Evolutionary conservation across 352 stramenopile species (phyloP).

Genomic region (Halophytophthora polymorphica): DNA sequence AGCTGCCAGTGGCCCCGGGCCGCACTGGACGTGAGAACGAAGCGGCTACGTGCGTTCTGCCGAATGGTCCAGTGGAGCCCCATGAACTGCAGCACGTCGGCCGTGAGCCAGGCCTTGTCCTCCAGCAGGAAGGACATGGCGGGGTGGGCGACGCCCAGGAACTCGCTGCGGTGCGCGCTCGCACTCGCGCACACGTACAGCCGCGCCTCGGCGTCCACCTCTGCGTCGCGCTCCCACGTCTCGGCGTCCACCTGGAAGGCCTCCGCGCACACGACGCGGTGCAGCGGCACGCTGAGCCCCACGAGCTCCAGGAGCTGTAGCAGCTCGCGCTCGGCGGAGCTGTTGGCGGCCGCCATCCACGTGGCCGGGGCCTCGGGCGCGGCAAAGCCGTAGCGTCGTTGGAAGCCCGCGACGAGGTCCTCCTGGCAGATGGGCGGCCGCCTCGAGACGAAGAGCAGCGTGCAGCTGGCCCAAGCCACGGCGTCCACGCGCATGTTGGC

Average conservation of each 20-base stretch:
- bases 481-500: slow-evolving; percentile 26
- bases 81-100: slow-evolving; percentile 25
- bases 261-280: slow-evolving; percentile 19
- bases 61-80: slow-evolving; percentile 25
- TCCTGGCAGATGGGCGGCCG: slow-evolving; percentile 28
- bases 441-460: slow-evolving; percentile 24
- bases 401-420: slow-evolving; percentile 25
- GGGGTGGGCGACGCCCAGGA: slow-evolving; percentile 19
- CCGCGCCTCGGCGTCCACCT: background rate
- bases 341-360: slow-evolving; percentile 11
- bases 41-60: slow-evolving; percentile 24
- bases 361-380: slow-evolving; percentile 5
- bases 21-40: background rate
- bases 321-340: slow-evolving; percentile 19
- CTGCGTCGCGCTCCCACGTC: background rate
- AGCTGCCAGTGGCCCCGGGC: background rate
- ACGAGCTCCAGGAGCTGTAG: slow-evolving; percentile 19
- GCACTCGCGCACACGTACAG: slow-evolving; percentile 29
- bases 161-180: slow-evolving; percentile 15
- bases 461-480: slow-evolving; percentile 32
- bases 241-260: slow-evolving; percentile 14
- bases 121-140: slow-evolving; percentile 16
- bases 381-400: slow-evolving; percentile 20
- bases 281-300: slow-evolving; percentile 25
- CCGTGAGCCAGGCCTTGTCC: slow-evolving; percentile 33